phyloP scores from a whole-genome alignment of 176 grass and related monocot species.

The Eragrostis nindensis region DNA sequence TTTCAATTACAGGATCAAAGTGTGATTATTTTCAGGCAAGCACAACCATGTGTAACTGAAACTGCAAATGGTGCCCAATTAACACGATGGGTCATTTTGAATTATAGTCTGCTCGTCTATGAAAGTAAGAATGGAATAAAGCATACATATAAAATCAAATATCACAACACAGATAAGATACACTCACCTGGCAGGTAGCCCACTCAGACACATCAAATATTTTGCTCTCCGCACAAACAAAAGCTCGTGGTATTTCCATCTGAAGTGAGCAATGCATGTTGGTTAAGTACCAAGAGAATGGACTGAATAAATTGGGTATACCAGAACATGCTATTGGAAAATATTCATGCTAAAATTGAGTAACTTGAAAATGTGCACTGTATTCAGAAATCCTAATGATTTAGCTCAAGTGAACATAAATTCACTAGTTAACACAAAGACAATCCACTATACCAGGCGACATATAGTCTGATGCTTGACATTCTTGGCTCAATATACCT shows the following conservation, averaged over 20 bases:
- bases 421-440: constrained; percentile 26
- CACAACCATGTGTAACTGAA: not conserved
- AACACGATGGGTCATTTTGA: not conserved
- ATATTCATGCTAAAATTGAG: constrained; percentile 19
- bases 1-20: not conserved
- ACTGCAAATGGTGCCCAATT: not conserved
- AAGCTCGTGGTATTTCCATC: constrained; percentile 97
- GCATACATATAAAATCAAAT: constrained; percentile 2
- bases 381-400: constrained; percentile 27
- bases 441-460: constrained; percentile 16
- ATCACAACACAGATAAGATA: constrained; percentile 7
- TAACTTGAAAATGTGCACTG: constrained; percentile 4
- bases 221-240: constrained; percentile 99
- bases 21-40: not conserved
- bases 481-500: not conserved
- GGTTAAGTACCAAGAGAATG: constrained; percentile 36
- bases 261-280: constrained; percentile 49
- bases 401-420: constrained; percentile 12
- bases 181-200: constrained; percentile 94
- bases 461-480: constrained; percentile 8
- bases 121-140: constrained; percentile 11
- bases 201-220: constrained; percentile 99
- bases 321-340: constrained; percentile 6
- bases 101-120: constrained; percentile 3
- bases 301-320: constrained; percentile 19